Conservation (phyloP, 208 protist genomes). For the Acanthamoeba divionensis region DNA sequence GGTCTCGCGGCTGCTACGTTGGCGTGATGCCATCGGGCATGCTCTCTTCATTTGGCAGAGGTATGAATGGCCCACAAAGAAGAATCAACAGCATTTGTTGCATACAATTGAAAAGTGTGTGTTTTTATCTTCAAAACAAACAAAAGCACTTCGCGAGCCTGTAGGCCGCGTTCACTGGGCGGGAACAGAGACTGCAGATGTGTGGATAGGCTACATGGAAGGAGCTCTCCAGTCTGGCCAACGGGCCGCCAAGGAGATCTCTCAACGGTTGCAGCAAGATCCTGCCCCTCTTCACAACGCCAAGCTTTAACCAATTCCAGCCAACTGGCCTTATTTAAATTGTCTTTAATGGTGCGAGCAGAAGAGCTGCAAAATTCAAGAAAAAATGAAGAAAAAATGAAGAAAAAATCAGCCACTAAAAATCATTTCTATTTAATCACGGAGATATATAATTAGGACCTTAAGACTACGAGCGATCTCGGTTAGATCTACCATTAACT, state of each 20-base stretch:
- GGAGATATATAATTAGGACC: no score
- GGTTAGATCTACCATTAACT: no score
- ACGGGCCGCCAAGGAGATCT: conserved; percentile 47
- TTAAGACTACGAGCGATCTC: no score
- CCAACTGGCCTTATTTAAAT: no score
- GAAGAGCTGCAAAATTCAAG: no score
- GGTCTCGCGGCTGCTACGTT: conserved; percentile 7
- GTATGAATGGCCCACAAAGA: background rate
- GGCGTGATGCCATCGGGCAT: conserved; percentile 30
- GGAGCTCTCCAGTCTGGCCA: conserved; percentile 59
- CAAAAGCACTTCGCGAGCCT: conserved; percentile 9
- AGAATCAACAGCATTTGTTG: background rate
- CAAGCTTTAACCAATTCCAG: no score
- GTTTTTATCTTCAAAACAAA: background rate
- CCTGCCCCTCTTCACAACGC: background rate
- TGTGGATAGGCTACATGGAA: conserved; percentile 69
- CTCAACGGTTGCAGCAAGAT: background rate
- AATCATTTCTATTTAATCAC: no score
- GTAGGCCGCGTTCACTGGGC: conserved; percentile 63
- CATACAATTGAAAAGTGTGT: background rate
- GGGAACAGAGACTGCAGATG: conserved; percentile 61
- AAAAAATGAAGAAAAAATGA: no score
- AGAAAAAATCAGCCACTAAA: no score
- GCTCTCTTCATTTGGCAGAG: conserved; percentile 41
- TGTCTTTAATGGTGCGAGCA: no score